Evolutionary conservation across 1,139 yeast genomes (phyloP).

Genomic region (Saccharomyces hybrid): DNA sequence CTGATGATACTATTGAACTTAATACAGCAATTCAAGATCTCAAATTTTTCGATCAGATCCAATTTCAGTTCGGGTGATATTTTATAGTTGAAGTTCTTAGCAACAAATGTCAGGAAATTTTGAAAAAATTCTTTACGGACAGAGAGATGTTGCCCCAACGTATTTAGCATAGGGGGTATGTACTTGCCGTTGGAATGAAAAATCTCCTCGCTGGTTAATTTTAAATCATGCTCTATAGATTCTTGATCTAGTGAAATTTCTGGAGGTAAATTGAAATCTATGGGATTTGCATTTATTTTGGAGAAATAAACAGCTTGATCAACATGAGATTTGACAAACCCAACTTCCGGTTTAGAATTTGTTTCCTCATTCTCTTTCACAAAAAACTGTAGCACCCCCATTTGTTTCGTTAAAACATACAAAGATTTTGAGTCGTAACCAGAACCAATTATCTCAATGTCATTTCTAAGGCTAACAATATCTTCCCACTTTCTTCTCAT

Average conservation of each 20-base stretch:
- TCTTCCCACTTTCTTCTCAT: slow-evolving; percentile 72
- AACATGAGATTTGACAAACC: slow-evolving; percentile 57
- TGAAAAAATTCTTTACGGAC: slow-evolving; percentile 36
- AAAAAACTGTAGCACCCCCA: slow-evolving; percentile 62
- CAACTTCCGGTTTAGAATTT: slow-evolving; percentile 11
- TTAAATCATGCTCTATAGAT: slow-evolving; percentile 44
- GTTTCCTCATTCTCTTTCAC: slow-evolving; percentile 18
- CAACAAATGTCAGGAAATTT: slow-evolving; percentile 42
- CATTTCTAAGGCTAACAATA: slow-evolving; percentile 47
- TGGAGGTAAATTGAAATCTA: slow-evolving; percentile 49
- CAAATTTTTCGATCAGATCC: slow-evolving; percentile 34
- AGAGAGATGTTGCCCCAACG: slow-evolving; percentile 39
- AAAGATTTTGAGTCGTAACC: slow-evolving; percentile 51
- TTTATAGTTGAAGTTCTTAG: slow-evolving; percentile 40
- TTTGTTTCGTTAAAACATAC: slow-evolving; percentile 47
- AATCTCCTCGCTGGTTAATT: slow-evolving; percentile 47
- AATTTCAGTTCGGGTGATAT: slow-evolving; percentile 29
- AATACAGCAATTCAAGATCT: slow-evolving; percentile 49
- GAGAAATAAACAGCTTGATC: slow-evolving; percentile 70
- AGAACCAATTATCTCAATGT: slow-evolving; percentile 51
- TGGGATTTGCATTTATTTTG: slow-evolving; percentile 36
- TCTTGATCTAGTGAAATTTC: slow-evolving; percentile 33
- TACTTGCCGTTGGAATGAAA: slow-evolving; percentile 41
- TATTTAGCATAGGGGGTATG: slow-evolving; percentile 40
- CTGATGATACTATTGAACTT: slow-evolving; percentile 33